phyloP scores from a whole-genome alignment of 306 rosid genomes.

The Cucurbita ficifolia region DNA sequence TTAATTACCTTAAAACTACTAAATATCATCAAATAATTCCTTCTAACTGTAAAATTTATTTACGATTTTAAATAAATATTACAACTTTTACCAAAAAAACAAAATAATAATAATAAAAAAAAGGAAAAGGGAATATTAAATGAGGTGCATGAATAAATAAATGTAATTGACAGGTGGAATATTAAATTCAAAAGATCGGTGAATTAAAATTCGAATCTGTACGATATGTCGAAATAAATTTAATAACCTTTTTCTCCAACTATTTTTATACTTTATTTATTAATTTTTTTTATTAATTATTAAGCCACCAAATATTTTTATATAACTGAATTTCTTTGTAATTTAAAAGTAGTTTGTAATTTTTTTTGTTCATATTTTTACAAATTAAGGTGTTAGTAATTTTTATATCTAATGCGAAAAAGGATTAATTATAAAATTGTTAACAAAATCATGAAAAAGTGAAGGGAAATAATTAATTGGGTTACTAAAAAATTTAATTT shows the following conservation, averaged over 20 bases:
- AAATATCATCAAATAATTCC: too few species aligned
- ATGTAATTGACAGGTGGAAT: background rate
- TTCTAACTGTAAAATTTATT: too few species aligned
- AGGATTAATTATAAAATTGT: background rate
- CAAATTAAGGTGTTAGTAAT: background rate
- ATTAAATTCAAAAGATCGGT: background rate
- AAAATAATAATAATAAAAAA: background rate
- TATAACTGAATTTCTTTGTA: too few species aligned
- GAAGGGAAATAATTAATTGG: background rate
- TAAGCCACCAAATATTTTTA: background rate
- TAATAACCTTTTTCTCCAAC: background rate
- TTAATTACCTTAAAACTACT: too few species aligned
- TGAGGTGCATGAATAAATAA: background rate
- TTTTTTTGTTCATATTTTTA: background rate
- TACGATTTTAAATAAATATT: too few species aligned
- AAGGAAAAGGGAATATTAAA: background rate
- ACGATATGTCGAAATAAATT: background rate
- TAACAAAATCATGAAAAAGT: background rate
- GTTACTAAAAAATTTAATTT: too few species aligned
- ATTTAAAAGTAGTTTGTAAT: background rate
- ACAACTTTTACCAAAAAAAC: background rate
- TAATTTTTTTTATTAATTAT: background rate
- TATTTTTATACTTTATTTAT: background rate
- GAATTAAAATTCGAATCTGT: conserved; percentile 3
- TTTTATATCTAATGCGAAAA: too few species aligned